Evolutionary conservation across 306 rosid species (phyloP), one percentile per base, ranked within the genome.

Genomic region (Rosa rugosa): DNA sequence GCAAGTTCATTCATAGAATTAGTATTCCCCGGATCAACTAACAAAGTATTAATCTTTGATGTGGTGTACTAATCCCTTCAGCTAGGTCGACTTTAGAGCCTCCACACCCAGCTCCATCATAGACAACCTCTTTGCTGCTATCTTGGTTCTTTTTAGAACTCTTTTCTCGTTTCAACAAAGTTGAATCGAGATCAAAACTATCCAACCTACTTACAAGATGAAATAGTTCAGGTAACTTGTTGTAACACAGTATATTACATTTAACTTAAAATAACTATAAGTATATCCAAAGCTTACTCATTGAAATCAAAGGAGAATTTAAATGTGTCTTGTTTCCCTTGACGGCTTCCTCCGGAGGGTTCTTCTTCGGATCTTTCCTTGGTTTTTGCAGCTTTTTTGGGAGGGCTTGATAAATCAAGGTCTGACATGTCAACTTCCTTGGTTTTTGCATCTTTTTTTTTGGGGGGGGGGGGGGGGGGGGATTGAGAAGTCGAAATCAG

Each of bases 261-360:
- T 40, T 34, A 81, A 75, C 72, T 25, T 12, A 72, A 47, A 83
- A 69, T 51, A 38, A 67, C 10, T 0, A 77, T 17, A 47, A 45
- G 78, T 78, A 53, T 71, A 59, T 75, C 53, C 70, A 75, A 75
- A 64, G 82, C 97, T 86, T 83, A 92, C 98, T 91, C 91, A 60
- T 87, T 91, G 75, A 92, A 94, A 87, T 95, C 97, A 77, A 95
- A 92, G 76, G 80, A 83, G 86, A 95, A 95, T 67, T 83, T 77
- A 75, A 90, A 91, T 34, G 70, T 77, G 51, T 85, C 85, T 59
- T 85, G 71, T 69, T 87, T 87, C 82, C 86, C 86, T 78, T 84
- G 81, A 69, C 0, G 8, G 79, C 84, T 91, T 83, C 88, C 86
- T 62, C 80, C 57, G 72, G 94, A 80, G 77, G 84, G 72, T 83